A percentile compares a stretch with the other conserved stretches of the same genome.
These are phyloP conservation scores for Massarina eburnea DNA, from an alignment of 2,329 filamentous ascomycete species.

Conservation along the genomic window DNA sequence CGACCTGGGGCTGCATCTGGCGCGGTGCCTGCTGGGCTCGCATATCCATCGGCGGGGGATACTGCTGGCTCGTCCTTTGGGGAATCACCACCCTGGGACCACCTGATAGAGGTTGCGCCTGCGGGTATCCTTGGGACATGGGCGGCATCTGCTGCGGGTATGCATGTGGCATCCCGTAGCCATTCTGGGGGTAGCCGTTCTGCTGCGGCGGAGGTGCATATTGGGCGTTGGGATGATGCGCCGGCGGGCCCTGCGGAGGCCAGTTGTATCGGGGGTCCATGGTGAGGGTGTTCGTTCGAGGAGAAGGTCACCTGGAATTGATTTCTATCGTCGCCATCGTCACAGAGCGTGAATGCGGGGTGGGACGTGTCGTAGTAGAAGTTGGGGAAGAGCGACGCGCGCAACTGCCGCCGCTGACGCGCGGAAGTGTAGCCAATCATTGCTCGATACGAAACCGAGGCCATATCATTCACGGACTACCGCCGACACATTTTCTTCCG, in stretches of 20 bases:
- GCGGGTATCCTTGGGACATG: slow-evolving; percentile 25
- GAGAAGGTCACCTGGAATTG: slow-evolving; percentile 18
- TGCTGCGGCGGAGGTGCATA: slow-evolving; percentile 28
- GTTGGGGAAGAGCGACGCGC: slow-evolving; percentile 4
- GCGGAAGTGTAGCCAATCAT: slow-evolving; percentile 7
- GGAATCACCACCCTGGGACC: slow-evolving; percentile 24
- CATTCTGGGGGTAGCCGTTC: slow-evolving; percentile 32
- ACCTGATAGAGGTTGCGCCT: slow-evolving; percentile 19
- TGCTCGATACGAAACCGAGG: slow-evolving; percentile 4
- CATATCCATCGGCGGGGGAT: slow-evolving; percentile 18
- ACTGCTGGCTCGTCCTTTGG: slow-evolving; percentile 26
- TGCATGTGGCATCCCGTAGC: slow-evolving; percentile 24
- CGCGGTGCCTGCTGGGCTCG: slow-evolving; percentile 20
- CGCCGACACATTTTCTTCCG: no score
- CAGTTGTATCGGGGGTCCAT: slow-evolving; percentile 42
- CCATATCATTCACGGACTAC: background rate
- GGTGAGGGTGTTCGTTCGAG: background rate
- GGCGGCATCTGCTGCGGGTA: slow-evolving; percentile 23
- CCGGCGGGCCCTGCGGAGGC: slow-evolving; percentile 28
- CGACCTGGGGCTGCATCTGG: slow-evolving; percentile 28
- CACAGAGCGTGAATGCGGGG: slow-evolving; percentile 13
- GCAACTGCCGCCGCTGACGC: slow-evolving; percentile 7
- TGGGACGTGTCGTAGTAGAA: background rate
- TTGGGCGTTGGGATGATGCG: slow-evolving; percentile 27
- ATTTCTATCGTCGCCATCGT: slow-evolving; percentile 18